Conservation (phyloP, 768 basidiomycete genomes). For the Austroboletus festivus region DNA sequence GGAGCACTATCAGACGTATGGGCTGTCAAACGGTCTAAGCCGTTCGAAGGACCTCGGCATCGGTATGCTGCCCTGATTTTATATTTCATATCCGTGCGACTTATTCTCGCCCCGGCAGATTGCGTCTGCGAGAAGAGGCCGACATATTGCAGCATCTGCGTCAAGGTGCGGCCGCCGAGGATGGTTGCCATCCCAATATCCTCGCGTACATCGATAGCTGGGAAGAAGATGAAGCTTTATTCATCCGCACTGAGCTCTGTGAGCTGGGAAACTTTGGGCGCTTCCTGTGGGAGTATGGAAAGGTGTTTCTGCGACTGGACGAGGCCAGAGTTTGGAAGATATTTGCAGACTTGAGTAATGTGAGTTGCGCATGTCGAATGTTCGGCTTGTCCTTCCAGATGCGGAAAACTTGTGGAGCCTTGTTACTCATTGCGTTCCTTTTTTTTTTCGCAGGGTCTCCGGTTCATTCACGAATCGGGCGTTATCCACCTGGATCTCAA, state of each 20-base stretch:
- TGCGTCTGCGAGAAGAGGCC: slow-evolving; percentile 91
- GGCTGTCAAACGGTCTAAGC: slow-evolving; percentile 93
- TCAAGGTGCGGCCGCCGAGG: slow-evolving; percentile 28
- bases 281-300: slow-evolving; percentile 91
- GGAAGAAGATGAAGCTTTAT: slow-evolving; percentile 88
- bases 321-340: slow-evolving; percentile 97
- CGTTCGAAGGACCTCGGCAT: slow-evolving; percentile 87
- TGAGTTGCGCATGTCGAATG: slow-evolving; percentile 40
- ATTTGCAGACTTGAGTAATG: slow-evolving; percentile 82
- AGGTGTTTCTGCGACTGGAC: slow-evolving; percentile 77
- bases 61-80: slow-evolving; percentile 50
- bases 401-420: slow-evolving; percentile 18
- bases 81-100: slow-evolving; percentile 12
- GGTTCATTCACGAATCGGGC: slow-evolving; percentile 84
- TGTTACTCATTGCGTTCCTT: slow-evolving; percentile 25
- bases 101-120: slow-evolving; percentile 38
- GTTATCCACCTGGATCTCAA: slow-evolving; percentile 96
- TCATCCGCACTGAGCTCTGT: slow-evolving; percentile 93
- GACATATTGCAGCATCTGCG: slow-evolving; percentile 81
- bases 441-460: slow-evolving; percentile 57
- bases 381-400: slow-evolving; percentile 16
- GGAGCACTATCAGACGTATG: slow-evolving; percentile 50
- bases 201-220: slow-evolving; percentile 90
- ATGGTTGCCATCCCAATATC: slow-evolving; percentile 67
- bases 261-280: slow-evolving; percentile 86